Evolutionary conservation across 164 flowering plant species (phyloP).

Genomic region (Echeveria elegans): DNA sequence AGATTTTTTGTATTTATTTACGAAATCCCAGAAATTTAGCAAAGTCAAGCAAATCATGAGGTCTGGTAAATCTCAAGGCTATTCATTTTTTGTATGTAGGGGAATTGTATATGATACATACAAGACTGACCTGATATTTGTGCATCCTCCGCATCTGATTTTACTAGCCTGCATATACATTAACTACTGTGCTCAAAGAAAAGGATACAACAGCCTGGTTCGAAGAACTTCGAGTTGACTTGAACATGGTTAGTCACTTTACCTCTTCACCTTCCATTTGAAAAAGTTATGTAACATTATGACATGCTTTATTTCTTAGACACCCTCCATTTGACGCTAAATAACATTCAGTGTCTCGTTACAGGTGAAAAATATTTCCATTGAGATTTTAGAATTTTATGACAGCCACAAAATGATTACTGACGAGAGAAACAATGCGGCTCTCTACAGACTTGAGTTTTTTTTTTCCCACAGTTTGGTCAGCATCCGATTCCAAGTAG

Average conservation of each 20-base stretch:
- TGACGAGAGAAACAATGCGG: constrained; percentile 55
- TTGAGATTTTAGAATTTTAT: constrained; percentile 92
- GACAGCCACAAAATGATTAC: constrained; percentile 43
- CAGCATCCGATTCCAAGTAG: background rate
- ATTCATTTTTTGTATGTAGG: constrained; percentile 30
- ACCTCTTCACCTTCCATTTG: too few relatives aligned
- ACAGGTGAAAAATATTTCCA: constrained; percentile 90
- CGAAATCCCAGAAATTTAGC: background rate
- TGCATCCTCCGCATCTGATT: constrained; percentile 84
- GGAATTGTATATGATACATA: constrained; percentile 87
- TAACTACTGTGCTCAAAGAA: constrained; percentile 72
- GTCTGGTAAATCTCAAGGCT: background rate
- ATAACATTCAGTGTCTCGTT: background rate
- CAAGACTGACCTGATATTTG: constrained; percentile 91
- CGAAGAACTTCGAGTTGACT: constrained; percentile 95
- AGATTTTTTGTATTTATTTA: background rate
- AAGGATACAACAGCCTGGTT: constrained; percentile 91
- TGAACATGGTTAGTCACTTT: constrained; percentile 70
- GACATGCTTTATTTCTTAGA: background rate
- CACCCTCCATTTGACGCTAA: background rate
- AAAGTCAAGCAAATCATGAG: background rate
- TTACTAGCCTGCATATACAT: constrained; percentile 89
- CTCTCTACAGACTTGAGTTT: constrained; percentile 54
- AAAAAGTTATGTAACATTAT: background rate
- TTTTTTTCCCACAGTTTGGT: constrained; percentile 2